These are phyloP conservation scores for Sphaerostilbella broomeana DNA, from an alignment of 2,329 filamentous ascomycete species.

Conservation along the genomic window DNA sequence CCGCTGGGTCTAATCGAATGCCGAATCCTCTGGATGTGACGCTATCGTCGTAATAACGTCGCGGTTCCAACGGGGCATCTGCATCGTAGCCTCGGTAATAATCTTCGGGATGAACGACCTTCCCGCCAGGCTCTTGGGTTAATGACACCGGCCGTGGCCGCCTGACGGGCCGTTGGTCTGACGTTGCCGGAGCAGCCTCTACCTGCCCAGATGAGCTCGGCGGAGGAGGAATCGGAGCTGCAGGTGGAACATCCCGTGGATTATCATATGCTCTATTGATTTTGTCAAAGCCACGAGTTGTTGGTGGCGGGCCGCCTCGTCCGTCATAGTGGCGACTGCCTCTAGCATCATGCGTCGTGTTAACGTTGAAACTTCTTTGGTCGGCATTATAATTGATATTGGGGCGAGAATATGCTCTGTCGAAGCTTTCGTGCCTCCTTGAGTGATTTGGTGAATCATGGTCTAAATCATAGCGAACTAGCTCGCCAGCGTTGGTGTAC, in stretches of 20 bases:
- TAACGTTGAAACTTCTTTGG: constrained; percentile 39
- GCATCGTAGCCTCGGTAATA: constrained; percentile 45
- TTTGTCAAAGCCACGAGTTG: constrained; percentile 65
- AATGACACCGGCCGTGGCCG: constrained; percentile 43
- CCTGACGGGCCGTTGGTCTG: constrained; percentile 19
- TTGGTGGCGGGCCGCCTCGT: constrained; percentile 55
- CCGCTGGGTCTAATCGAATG: constrained; percentile 37
- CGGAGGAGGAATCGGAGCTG: constrained; percentile 34
- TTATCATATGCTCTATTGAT: constrained; percentile 50
- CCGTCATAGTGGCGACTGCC: constrained; percentile 32
- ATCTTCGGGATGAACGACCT: constrained; percentile 40
- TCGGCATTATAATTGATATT: constrained; percentile 46
- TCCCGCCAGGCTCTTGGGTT: constrained; percentile 43
- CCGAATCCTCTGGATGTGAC: constrained; percentile 45
- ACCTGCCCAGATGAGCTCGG: constrained; percentile 19
- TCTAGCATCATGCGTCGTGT: constrained; percentile 38
- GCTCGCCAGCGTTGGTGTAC: constrained; percentile 56
- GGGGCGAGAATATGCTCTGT: constrained; percentile 50
- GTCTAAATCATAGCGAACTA: constrained; percentile 56
- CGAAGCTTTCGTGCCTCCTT: constrained; percentile 44
- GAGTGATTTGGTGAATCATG: constrained; percentile 38
- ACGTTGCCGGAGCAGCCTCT: constrained; percentile 13
- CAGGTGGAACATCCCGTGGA: constrained; percentile 36
- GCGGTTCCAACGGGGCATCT: constrained; percentile 34
- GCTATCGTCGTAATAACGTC: constrained; percentile 40